Conservation (phyloP, 1,139 yeast species). For the Groenewaldozyma sp. region DNA sequence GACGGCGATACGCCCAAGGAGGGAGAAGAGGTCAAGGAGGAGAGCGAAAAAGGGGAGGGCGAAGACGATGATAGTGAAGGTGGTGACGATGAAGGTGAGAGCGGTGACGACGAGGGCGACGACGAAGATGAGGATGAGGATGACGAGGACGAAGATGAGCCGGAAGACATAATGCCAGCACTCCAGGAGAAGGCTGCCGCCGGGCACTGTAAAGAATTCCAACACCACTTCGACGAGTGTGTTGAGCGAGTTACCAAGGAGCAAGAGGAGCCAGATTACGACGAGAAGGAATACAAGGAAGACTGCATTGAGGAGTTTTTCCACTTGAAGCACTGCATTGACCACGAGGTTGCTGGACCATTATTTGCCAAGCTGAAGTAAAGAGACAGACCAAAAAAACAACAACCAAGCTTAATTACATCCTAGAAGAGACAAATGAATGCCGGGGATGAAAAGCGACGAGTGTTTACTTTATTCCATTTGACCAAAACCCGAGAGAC, state of each 20-base stretch:
- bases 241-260: conserved; percentile 87
- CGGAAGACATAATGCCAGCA: conserved; percentile 27
- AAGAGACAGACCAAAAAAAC: background rate
- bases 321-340: conserved; percentile 91
- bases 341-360: conserved; percentile 88
- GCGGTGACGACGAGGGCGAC: conserved; percentile 34
- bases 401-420: too few species aligned
- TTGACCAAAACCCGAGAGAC: too few species aligned
- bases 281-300: conserved; percentile 71
- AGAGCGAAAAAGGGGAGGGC: conserved; percentile 12
- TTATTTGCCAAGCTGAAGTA: conserved; percentile 80
- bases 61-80: conserved; percentile 21
- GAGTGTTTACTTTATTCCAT: too few species aligned
- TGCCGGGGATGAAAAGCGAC: too few species aligned
- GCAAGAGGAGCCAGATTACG: conserved; percentile 76
- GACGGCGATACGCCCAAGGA: conserved; percentile 9
- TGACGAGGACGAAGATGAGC: conserved; percentile 45
- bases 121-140: conserved; percentile 40
- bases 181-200: conserved; percentile 37
- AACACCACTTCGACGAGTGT: conserved; percentile 92
- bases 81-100: conserved; percentile 33
- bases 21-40: conserved; percentile 16
- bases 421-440: too few species aligned
- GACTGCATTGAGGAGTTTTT: conserved; percentile 97
- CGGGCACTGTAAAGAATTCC: conserved; percentile 60